Evolutionary conservation across 116 monocot genomes (phyloP), one percentile per base, ranked within the genome.

Genomic region (Cymodocea nodosa): DNA sequence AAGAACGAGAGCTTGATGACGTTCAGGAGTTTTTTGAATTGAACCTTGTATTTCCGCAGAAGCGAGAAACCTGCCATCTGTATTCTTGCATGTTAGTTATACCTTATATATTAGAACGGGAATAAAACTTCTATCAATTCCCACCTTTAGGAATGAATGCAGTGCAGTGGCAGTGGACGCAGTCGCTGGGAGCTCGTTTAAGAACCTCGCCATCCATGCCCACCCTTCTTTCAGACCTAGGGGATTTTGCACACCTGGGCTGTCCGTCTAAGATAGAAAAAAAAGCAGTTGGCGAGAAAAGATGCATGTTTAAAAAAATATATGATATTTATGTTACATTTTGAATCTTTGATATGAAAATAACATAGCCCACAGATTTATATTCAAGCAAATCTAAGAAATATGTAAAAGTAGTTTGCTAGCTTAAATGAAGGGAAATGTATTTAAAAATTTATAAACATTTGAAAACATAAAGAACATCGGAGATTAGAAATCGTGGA

Each of bases 41-140:
- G 92, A 22, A 52, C 61, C 60, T 65, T 80, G 56, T 98, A 98
- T 64, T 63, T 85, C 22, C 52, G 65, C 23, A 65, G 69, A 35
- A 98, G 72, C 12, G 84, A 86, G 71, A 84, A 89, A 25, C 98
- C 86, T 71, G 98, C 84, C 82, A 92, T 86, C 98, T 95, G 77
- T 50, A 51, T 62, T 5, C 13, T 13, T 36, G 20, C 6, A 59
- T 48, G 22, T n/a, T 23, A 48, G 48, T 4, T 50, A n/a, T n/a
- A 22, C 20, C 49, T 40, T 15, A 8, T 11, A 30, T 30, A 30
- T 30, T 1, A 25, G 22, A 59, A 3, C n/a, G 23, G 23, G 15
- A 48, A 51, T 25, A 15, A 65, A 51, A 65, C 6, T 23, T 50
- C 48, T 64, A 55, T 69, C n/a, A 44, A 52, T 20, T 51, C 51